Evolutionary conservation across 2,329 filamentous ascomycete species (phyloP).

Genomic region (Rutstroemia sp.): DNA sequence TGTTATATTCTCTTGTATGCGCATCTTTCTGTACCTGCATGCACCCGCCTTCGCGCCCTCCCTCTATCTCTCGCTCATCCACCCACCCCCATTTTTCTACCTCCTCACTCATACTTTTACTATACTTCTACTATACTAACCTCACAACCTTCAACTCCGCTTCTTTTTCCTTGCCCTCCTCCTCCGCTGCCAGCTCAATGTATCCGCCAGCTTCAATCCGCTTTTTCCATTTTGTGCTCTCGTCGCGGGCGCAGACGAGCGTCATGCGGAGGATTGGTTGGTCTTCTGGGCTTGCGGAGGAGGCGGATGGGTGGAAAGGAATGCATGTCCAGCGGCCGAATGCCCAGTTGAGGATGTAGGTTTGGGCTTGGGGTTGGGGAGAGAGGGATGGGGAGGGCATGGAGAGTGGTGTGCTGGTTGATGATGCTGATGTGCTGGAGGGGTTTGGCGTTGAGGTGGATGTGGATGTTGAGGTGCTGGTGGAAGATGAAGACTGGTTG

Average conservation of each 20-base stretch:
- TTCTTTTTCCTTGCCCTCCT: not conserved
- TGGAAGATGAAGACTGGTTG: constrained; percentile 19
- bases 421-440: not conserved
- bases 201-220: constrained; percentile 43
- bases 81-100: no score
- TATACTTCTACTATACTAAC: no score
- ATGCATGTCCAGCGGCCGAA: constrained; percentile 92
- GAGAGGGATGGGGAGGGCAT: not conserved
- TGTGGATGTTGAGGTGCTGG: not conserved
- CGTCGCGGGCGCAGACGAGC: constrained; percentile 64
- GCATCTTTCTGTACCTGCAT: no score
- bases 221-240: constrained; percentile 72
- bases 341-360: constrained; percentile 94
- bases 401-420: not conserved
- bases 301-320: not conserved
- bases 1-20: no score
- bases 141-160: no score
- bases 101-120: no score
- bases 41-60: no score
- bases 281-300: constrained; percentile 41
- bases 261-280: constrained; percentile 58
- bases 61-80: no score
- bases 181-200: not conserved
- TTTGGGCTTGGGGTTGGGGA: constrained; percentile 20
- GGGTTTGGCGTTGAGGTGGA: not conserved